Conservation (phyloP, 75 land plant species). For the Pinus albicaulis region DNA sequence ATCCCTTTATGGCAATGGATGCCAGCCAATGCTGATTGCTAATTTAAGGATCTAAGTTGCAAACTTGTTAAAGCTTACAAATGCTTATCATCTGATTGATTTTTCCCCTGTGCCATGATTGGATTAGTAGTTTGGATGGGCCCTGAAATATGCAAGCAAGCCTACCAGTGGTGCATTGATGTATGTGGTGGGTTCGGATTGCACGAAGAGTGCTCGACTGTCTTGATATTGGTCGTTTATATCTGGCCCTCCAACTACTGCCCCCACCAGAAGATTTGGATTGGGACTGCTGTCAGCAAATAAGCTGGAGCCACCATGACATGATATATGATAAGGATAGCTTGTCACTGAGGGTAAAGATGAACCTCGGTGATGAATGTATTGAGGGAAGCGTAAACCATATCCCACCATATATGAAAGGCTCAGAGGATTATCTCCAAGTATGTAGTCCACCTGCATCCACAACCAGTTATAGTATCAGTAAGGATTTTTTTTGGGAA, state of each 20-base stretch:
- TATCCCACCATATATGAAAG: slow-evolving; percentile 82
- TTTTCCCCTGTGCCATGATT: background rate
- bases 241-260: slow-evolving; percentile 71
- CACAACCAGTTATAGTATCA: background rate
- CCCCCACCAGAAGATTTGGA: slow-evolving; percentile 60
- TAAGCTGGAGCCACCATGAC: slow-evolving; percentile 35
- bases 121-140: background rate
- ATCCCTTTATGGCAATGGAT: no score
- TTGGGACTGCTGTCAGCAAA: slow-evolving; percentile 26
- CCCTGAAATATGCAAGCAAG: slow-evolving; percentile 52
- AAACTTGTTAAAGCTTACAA: no score
- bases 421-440: slow-evolving; percentile 58
- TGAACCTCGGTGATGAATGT: slow-evolving; percentile 65
- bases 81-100: no score
- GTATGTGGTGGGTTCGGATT: slow-evolving; percentile 72
- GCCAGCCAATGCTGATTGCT: no score
- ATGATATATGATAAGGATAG: slow-evolving; percentile 25
- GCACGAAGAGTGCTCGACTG: slow-evolving; percentile 21
- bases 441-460: slow-evolving; percentile 66
- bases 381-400: slow-evolving; percentile 42
- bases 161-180: slow-evolving; percentile 92
- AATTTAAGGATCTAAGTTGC: no score
- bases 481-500: background rate
- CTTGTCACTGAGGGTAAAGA: slow-evolving; percentile 36
- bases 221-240: slow-evolving; percentile 48